Conservation (phyloP, 75 land plant species). For the Larix kaempferi region DNA sequence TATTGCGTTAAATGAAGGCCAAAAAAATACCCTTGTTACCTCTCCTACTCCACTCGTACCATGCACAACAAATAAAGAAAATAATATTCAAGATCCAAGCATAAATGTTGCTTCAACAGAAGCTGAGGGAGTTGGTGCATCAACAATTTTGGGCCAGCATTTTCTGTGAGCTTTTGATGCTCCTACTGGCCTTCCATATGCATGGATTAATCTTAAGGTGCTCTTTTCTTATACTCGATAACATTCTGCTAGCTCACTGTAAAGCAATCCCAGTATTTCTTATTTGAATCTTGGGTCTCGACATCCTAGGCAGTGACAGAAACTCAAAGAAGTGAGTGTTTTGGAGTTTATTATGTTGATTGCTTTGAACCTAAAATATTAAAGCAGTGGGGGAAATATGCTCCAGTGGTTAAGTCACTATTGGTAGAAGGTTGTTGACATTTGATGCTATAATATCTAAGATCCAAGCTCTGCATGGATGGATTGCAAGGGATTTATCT, state of each 20-base stretch:
- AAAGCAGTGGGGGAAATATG: neutral
- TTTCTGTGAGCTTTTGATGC: conserved; percentile 78
- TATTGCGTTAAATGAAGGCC: too few relatives aligned
- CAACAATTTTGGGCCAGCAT: conserved; percentile 64
- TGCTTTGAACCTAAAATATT: neutral
- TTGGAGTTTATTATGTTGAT: too few relatives aligned
- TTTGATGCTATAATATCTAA: neutral
- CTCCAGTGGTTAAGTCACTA: neutral
- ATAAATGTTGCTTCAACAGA: too few relatives aligned
- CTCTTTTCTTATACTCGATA: neutral
- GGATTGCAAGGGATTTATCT: neutral
- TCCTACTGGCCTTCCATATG: conserved; percentile 88
- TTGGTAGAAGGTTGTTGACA: neutral
- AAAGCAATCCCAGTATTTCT: neutral
- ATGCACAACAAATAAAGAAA: too few relatives aligned
- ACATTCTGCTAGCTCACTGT: neutral
- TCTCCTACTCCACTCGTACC: too few relatives aligned
- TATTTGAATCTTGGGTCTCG: neutral
- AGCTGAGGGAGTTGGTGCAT: too few relatives aligned
- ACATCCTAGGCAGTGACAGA: neutral
- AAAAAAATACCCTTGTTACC: too few relatives aligned
- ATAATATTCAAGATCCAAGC: too few relatives aligned
- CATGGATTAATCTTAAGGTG: conserved; percentile 91
- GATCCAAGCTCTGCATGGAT: neutral
- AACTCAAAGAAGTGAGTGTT: neutral